Evolutionary conservation across 2,329 filamentous ascomycete species (phyloP), one percentile per base, ranked within the genome.

Genomic region (Fusarium musae): DNA sequence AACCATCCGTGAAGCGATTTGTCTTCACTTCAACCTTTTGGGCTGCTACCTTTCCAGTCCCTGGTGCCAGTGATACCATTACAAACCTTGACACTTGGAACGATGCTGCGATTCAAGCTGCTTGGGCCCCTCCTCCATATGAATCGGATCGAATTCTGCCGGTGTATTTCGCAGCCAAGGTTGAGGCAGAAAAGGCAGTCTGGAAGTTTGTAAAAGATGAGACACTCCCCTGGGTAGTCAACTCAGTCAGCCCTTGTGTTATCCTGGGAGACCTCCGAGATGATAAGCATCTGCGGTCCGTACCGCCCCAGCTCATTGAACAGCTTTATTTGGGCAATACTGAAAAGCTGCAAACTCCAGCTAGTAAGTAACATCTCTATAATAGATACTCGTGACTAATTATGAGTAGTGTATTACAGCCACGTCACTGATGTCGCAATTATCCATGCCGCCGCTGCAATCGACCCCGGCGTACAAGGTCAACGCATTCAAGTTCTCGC

Each of bases 11-110:
- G 0, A 66, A 73, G 36, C 59, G 67, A 0, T 73, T 75, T 11
- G 59, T 75, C 42, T 75, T 75, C n/a, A 75, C 73, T 3, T 66
- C 69, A 1, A 71, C 63, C n/a, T 71, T 75, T n/a, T 70, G 66
- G 66, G 72, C 73, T 15, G 72, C 69, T 2, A 44, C 63, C 0
- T 54, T 69, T 12, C 73, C 66, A 5, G 32, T 34, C 2, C 66
- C 72, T 1, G 72, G 56, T 1, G 39, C 47, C 1, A 42, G 39
- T 10, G 52, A 66, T 2, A 63, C 37, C 4, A 75, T 75, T 26
- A 67, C 62, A 3, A 71, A 73, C 9, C 63, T 63, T 19, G 61
- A 66, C 12, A 71, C 66, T 5, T 75, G 72, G 72, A 75, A 75
- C 30, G 61, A 75, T 11, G 28, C n/a, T 13, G 66, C 73, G 1